Evolutionary conservation across 2,329 filamentous ascomycete species (phyloP).

Genomic region (Hypomyces perniciosus): DNA sequence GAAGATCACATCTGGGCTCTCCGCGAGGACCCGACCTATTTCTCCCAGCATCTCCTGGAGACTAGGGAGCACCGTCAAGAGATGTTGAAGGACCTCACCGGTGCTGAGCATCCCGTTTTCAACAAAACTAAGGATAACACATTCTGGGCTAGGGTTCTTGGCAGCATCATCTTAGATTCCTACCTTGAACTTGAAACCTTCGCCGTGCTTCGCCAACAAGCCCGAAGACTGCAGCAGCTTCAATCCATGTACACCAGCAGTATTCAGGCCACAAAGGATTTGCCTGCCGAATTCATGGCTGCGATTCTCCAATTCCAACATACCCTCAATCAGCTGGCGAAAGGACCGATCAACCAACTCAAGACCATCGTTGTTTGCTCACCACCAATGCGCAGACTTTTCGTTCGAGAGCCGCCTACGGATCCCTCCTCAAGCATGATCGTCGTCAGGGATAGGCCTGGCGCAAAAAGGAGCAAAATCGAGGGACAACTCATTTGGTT

Average conservation of each 20-base stretch:
- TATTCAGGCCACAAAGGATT: conserved; percentile 11
- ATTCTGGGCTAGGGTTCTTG: conserved; percentile 37
- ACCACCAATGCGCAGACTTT: conserved; percentile 34
- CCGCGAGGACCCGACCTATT: conserved; percentile 55
- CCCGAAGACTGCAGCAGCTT: conserved; percentile 21
- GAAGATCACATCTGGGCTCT: conserved; percentile 51
- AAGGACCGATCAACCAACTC: conserved; percentile 25
- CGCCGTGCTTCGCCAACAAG: conserved; percentile 30
- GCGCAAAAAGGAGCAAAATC: conserved; percentile 16
- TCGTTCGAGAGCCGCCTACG: conserved; percentile 18
- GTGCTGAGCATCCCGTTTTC: conserved; percentile 23
- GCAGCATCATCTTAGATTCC: conserved; percentile 25
- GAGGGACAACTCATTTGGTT: conserved; percentile 30
- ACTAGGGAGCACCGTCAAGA: conserved; percentile 41
- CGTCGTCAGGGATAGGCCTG: not conserved
- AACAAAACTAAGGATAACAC: conserved; percentile 10
- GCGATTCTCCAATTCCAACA: conserved; percentile 36
- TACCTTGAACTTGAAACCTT: conserved; percentile 33
- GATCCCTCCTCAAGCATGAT: conserved; percentile 14
- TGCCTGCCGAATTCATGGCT: conserved; percentile 28
- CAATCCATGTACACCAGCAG: conserved; percentile 25
- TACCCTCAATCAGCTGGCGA: conserved; percentile 28
- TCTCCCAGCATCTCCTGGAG: conserved; percentile 38
- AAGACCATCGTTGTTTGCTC: conserved; percentile 29
- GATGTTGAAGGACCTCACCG: conserved; percentile 33